These are phyloP conservation scores for Syncephalastrum sp. DNA, from an alignment of 371 early-diverging fungal genomes.

Conservation along the genomic window DNA sequence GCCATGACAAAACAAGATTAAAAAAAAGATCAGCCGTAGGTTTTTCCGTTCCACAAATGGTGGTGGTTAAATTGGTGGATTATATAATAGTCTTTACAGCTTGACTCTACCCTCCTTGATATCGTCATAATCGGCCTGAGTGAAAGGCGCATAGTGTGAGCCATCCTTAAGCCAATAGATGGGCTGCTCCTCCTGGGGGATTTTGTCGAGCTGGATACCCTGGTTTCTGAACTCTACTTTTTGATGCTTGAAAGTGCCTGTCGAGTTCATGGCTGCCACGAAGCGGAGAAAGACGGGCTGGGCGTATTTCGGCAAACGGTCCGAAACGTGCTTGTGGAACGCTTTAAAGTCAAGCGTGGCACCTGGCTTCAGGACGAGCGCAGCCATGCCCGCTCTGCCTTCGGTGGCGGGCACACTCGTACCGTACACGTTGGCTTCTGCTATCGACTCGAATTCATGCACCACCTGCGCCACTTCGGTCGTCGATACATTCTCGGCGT, in stretches of 20 bases:
- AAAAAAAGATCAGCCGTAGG: too few species aligned
- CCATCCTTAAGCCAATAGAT: constrained; percentile 45
- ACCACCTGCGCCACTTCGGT: constrained; percentile 61
- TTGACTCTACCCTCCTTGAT: constrained; percentile 14
- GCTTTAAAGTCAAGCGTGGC: constrained; percentile 37
- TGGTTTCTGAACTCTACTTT: constrained; percentile 48
- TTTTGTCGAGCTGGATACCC: constrained; percentile 36
- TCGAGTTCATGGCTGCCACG: constrained; percentile 43
- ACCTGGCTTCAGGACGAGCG: constrained; percentile 36
- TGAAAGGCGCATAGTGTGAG: constrained; percentile 46
- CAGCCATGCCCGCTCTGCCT: constrained; percentile 64
- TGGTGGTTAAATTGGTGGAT: neutral
- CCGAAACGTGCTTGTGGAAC: constrained; percentile 28
- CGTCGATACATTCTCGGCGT: constrained; percentile 67
- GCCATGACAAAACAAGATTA: too few species aligned
- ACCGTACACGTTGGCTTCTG: constrained; percentile 61
- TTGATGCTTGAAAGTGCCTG: constrained; percentile 56
- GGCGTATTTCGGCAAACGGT: constrained; percentile 58
- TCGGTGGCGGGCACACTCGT: constrained; percentile 52
- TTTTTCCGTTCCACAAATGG: too few species aligned
- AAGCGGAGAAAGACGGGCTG: constrained; percentile 59
- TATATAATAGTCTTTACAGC: constrained; percentile 4
- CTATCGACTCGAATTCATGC: constrained; percentile 49
- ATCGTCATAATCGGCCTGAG: constrained; percentile 20
- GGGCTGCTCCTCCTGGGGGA: constrained; percentile 32